These are phyloP conservation scores for Pinus albicaulis DNA, from an alignment of 75 land plant species.

Conservation along the genomic window DNA sequence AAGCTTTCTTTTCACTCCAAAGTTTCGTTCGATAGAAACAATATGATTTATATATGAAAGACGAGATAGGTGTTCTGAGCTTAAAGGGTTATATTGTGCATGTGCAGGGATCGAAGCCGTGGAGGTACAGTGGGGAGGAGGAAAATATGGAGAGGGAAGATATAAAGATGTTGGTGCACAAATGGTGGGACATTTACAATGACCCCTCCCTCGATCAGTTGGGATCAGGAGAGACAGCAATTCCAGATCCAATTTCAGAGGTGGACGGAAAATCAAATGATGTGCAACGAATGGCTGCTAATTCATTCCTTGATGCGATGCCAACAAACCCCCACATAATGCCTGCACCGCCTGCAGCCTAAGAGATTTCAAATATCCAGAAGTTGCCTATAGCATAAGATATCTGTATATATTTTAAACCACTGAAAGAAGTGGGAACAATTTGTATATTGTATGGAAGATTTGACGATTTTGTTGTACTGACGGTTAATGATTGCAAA, in stretches of 20 bases:
- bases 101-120: slow-evolving; percentile 65
- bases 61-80: too few species aligned
- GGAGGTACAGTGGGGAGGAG: slow-evolving; percentile 65
- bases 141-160: slow-evolving; percentile 72
- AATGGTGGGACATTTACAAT: slow-evolving; percentile 64
- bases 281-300: not conserved
- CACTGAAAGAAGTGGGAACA: too few species aligned
- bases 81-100: too few species aligned
- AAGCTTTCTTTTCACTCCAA: slow-evolving; percentile 9
- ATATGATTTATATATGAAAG: too few species aligned
- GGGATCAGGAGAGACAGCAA: slow-evolving; percentile 15
- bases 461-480: too few species aligned
- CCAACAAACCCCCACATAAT: not conserved
- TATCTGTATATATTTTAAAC: too few species aligned
- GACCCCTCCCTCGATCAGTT: slow-evolving; percentile 41
- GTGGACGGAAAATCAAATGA: not conserved
- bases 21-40: too few species aligned
- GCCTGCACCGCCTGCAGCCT: slow-evolving; percentile 26
- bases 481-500: too few species aligned
- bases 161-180: slow-evolving; percentile 47
- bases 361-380: too few species aligned
- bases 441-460: too few species aligned
- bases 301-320: slow-evolving; percentile 3
- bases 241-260: slow-evolving; percentile 15
- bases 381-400: too few species aligned